Conservation (phyloP, 805 yeast species). For the Kuraishia molischiana region DNA sequence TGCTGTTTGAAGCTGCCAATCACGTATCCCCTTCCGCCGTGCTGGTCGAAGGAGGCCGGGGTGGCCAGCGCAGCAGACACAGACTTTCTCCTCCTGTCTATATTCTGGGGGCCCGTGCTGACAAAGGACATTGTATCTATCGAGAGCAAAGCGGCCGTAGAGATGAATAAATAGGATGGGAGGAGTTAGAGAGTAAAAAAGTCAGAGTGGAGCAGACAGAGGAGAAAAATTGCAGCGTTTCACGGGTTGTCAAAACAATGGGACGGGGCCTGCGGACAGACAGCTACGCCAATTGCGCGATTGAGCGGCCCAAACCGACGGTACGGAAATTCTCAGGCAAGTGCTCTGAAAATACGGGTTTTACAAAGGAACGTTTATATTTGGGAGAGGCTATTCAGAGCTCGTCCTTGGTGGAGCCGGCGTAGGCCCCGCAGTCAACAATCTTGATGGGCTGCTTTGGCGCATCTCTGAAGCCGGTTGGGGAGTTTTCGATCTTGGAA, state of each 20-base stretch:
- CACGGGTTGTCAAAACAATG: no score
- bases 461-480: constrained; percentile 60
- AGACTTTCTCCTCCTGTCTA: constrained; percentile 1
- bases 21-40: constrained; percentile 26
- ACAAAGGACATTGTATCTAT: background rate
- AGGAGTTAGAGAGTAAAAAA: no score
- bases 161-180: no score
- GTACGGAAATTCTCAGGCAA: no score
- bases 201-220: no score
- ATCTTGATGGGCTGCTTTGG: constrained; percentile 63
- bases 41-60: constrained; percentile 1
- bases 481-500: constrained; percentile 58
- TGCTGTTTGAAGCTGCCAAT: constrained; percentile 20
- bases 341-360: no score
- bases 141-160: no score
- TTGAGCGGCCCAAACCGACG: no score
- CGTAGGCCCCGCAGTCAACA: constrained; percentile 62
- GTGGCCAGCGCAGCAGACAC: constrained; percentile 2
- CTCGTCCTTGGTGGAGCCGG: constrained; percentile 9
- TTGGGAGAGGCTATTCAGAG: constrained; percentile 18
- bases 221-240: no score
- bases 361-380: no score
- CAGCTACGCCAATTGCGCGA: no score
- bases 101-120: background rate
- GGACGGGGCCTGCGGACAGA: no score